Evolutionary conservation across 1,284 basidiomycete genomes (phyloP), one percentile per base, ranked within the genome.

Genomic region (Leccinum solheimii): DNA sequence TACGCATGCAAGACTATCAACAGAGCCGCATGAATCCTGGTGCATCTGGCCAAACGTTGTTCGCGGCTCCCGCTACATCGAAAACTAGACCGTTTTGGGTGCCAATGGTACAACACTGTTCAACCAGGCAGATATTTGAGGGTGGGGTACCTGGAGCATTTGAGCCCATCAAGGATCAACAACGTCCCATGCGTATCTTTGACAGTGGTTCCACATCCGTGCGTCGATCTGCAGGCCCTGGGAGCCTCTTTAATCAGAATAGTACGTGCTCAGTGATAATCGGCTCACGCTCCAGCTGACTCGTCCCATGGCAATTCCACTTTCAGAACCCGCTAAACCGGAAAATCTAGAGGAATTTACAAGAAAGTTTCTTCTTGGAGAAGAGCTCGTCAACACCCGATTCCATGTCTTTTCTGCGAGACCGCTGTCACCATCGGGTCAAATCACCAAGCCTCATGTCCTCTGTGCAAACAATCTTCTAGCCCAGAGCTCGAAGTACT

Each of bases 1-100:
- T 92, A 34, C 85, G 88, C 59, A 53, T 81, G 19, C 90, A 92
- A 81, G 90, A 92, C 69, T 92, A 92, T 64, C 76, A 80, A 48
- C 89, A 90, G 72, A 85, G 84, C 55, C 82, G 90, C 23, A 92
- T 90, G 75, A 86, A 85, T 36, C 80, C 81, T 34, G 80, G 81
- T 51, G 73, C 79, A 43, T 83, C 81, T 58, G 76, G 79, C 21
- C 79, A 79, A 62, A 64, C 78, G n/a, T 64, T 68, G 23, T 69
- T 73, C 5, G 23, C 14, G 5, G 14, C 23, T 50, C 23, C 48
- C 14, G 2, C 23, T 26, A 14, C 48, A 26, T 26, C 14, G 23
- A 3, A 7, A 23, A 50, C 21, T 26, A 26, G 23, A 2, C 48
- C 23, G 4, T 50, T 26, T 26, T 13, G 48, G 23, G 13, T 21